Conservation (phyloP, 768 basidiomycete genomes). For the Psilocybe tampanensis region DNA sequence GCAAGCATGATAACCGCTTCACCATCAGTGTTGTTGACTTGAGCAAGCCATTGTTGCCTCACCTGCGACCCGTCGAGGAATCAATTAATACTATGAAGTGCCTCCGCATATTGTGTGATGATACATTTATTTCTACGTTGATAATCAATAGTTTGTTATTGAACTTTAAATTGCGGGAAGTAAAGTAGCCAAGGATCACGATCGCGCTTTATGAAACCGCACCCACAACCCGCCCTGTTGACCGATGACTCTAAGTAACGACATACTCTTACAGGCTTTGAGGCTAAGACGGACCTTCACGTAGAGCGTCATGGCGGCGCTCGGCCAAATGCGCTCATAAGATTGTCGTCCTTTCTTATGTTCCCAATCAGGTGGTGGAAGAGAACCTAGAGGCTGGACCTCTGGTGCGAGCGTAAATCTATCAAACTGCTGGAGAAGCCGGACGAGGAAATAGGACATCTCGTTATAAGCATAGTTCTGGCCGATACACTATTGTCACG, state of each 20-base stretch:
- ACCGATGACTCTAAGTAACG: too few relatives aligned
- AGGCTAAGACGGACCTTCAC: conserved; percentile 61
- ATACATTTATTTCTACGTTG: background rate
- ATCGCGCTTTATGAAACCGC: conserved; percentile 38
- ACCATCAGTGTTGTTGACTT: conserved; percentile 59
- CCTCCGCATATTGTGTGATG: too few relatives aligned
- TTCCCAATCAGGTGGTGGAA: conserved; percentile 64
- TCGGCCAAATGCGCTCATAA: conserved; percentile 63
- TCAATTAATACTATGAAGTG: too few relatives aligned
- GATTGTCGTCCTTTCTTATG: conserved; percentile 48
- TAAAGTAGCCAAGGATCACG: background rate
- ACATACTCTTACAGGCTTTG: too few relatives aligned
- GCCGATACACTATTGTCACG: conserved; percentile 55
- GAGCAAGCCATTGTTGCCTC: too few relatives aligned
- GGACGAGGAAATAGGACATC: conserved; percentile 71
- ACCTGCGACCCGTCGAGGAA: too few relatives aligned
- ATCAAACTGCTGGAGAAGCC: conserved; percentile 67
- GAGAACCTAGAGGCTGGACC: conserved; percentile 60
- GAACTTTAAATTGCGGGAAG: too few relatives aligned
- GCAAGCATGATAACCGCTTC: conserved; percentile 94
- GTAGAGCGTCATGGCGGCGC: conserved; percentile 64
- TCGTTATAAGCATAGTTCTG: conserved; percentile 80
- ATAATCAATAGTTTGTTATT: background rate
- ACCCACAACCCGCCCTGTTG: conserved; percentile 63
- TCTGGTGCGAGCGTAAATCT: conserved; percentile 62